Conservation (phyloP, 768 basidiomycete genomes). For the Pisolithus tinctorius region DNA sequence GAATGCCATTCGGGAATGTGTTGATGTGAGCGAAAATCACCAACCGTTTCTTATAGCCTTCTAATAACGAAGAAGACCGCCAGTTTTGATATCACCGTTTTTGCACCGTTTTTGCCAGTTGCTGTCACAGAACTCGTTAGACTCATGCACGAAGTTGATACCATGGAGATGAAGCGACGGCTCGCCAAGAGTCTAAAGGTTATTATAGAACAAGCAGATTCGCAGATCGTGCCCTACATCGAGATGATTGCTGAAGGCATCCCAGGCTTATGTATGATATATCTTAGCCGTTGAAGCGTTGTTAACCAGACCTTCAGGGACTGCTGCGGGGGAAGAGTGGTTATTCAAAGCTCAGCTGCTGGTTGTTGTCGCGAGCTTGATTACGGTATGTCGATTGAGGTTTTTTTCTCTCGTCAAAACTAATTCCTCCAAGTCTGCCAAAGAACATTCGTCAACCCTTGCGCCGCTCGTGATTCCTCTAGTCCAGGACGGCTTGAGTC, state of each 20-base stretch:
- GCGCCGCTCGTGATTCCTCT: conserved; percentile 54
- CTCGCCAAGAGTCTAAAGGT: conserved; percentile 64
- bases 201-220: conserved; percentile 48
- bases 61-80: conserved; percentile 41
- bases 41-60: not conserved
- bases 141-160: conserved; percentile 67
- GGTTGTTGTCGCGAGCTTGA: conserved; percentile 59
- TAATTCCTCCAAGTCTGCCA: conserved; percentile 48
- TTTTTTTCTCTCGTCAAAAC: not conserved
- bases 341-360: conserved; percentile 68
- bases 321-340: conserved; percentile 57
- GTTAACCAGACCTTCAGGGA: conserved; percentile 43
- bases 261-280: conserved; percentile 59
- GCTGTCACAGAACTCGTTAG: conserved; percentile 60
- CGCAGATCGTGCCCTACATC: conserved; percentile 64
- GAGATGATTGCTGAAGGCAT: conserved; percentile 55
- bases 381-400: conserved; percentile 42
- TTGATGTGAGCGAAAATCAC: conserved; percentile 58
- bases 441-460: conserved; percentile 52
- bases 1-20: conserved; percentile 69
- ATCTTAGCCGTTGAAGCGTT: conserved; percentile 3
- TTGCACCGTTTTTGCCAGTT: conserved; percentile 61
- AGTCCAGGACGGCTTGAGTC: conserved; percentile 56
- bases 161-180: conserved; percentile 69
- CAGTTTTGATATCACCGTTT: conserved; percentile 53